Evolutionary conservation across 371 early-diverging fungal genomes (phyloP).

Genomic region (Choanephora cucurbitarum): DNA sequence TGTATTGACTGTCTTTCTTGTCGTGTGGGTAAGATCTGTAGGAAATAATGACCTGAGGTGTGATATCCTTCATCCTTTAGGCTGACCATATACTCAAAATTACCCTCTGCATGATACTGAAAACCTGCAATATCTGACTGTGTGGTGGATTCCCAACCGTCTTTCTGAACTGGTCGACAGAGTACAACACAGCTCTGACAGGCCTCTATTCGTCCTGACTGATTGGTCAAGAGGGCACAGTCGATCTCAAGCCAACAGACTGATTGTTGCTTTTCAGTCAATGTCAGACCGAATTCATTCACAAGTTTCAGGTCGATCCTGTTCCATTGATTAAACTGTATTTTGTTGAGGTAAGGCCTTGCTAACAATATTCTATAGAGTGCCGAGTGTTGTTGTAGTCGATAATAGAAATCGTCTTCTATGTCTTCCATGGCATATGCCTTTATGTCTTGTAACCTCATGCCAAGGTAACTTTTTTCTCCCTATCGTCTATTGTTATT

Average conservation of each 20-base stretch:
- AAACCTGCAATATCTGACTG: conserved; percentile 18
- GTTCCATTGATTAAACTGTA: conserved; percentile 32
- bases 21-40: conserved; percentile 7
- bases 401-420: conserved; percentile 14
- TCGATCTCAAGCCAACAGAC: conserved; percentile 18
- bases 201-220: background rate
- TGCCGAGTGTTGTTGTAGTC: conserved; percentile 26
- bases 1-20: conserved; percentile 6
- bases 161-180: conserved; percentile 28
- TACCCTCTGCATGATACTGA: conserved; percentile 10
- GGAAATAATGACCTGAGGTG: background rate
- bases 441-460: background rate
- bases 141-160: conserved; percentile 31
- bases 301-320: conserved; percentile 37
- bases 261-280: conserved; percentile 10
- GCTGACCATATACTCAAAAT: conserved; percentile 18
- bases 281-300: conserved; percentile 37
- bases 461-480: no score
- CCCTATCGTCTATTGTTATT: no score
- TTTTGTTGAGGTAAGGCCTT: conserved; percentile 13
- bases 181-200: conserved; percentile 9
- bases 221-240: conserved; percentile 19
- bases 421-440: background rate
- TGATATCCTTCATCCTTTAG: conserved; percentile 1
- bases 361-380: conserved; percentile 27